Percentiles rank a stretch among this genome's conserved stretches.
phyloP scores from a whole-genome alignment of 2,329 filamentous ascomycete genomes.

The Phaeosphaeria sp. region DNA sequence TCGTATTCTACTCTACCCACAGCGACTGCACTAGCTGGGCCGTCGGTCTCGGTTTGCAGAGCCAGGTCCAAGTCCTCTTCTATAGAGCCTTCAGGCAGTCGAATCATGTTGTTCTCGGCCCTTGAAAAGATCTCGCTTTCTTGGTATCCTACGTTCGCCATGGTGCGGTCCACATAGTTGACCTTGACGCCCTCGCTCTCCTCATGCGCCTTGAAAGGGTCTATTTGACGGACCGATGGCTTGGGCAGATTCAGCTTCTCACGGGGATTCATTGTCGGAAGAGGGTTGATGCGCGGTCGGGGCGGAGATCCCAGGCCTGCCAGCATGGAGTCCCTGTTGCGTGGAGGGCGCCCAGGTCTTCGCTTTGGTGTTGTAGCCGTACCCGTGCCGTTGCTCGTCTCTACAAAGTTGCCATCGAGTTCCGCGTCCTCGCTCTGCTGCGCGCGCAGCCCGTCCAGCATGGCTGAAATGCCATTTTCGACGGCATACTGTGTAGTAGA shows the following conservation, averaged over 20 bases:
- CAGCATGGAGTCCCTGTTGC: slow-evolving; percentile 66
- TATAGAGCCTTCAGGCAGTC: slow-evolving; percentile 66
- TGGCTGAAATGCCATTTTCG: slow-evolving; percentile 42
- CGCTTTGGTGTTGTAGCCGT: slow-evolving; percentile 56
- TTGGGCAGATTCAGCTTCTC: slow-evolving; percentile 79
- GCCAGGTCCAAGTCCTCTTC: slow-evolving; percentile 68
- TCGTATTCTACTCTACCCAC: slow-evolving; percentile 94
- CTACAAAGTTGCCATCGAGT: slow-evolving; percentile 16
- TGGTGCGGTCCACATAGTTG: slow-evolving; percentile 92
- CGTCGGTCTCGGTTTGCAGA: slow-evolving; percentile 66
- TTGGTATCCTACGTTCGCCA: slow-evolving; percentile 96
- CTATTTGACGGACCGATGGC: slow-evolving; percentile 76
- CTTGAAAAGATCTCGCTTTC: slow-evolving; percentile 89
- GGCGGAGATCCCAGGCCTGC: slow-evolving; percentile 65
- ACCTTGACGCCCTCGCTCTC: slow-evolving; percentile 84
- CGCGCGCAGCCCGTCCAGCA: slow-evolving; percentile 43
- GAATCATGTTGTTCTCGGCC: slow-evolving; percentile 73
- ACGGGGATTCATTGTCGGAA: slow-evolving; percentile 79
- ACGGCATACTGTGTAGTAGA: slow-evolving; percentile 39
- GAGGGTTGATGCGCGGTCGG: slow-evolving; percentile 72
- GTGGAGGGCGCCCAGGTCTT: slow-evolving; percentile 69
- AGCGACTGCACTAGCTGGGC: slow-evolving; percentile 55
- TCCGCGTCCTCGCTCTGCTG: slow-evolving; percentile 38
- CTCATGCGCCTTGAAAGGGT: slow-evolving; percentile 81
- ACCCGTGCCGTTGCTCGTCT: slow-evolving; percentile 23